Evolutionary conservation across 2,329 filamentous ascomycete genomes (phyloP).

Genomic region (Talaromyces sp.): DNA sequence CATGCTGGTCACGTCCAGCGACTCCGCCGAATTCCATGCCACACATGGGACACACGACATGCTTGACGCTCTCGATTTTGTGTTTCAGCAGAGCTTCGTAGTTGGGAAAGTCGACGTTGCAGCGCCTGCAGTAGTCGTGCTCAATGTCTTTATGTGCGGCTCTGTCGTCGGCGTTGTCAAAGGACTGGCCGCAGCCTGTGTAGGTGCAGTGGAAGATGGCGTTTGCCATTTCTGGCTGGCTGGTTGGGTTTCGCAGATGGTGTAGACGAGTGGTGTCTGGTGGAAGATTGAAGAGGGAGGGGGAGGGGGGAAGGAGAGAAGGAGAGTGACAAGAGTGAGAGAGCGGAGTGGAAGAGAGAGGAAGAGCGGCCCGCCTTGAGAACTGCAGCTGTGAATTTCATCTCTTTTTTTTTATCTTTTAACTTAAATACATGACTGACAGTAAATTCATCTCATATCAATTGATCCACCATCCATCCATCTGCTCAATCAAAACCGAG

Average conservation of each 20-base stretch:
- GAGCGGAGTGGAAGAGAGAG: not conserved
- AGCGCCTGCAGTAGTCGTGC: slow-evolving; percentile 38
- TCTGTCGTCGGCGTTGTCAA: slow-evolving; percentile 43
- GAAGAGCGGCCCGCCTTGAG: not conserved
- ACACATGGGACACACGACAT: slow-evolving; percentile 54
- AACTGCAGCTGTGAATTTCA: not conserved
- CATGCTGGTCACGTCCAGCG: slow-evolving; percentile 48
- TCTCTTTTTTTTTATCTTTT: not conserved
- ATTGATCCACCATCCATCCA: not conserved
- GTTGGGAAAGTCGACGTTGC: slow-evolving; percentile 42
- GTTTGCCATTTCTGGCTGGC: slow-evolving; percentile 10
- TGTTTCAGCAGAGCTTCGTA: slow-evolving; percentile 45
- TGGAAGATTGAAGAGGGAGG: no score
- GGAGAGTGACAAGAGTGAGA: not conserved
- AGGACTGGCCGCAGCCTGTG: slow-evolving; percentile 40
- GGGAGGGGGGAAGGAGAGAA: not conserved
- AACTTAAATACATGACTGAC: not conserved
- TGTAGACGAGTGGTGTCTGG: no score
- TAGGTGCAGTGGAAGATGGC: slow-evolving; percentile 41
- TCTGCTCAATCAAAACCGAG: slow-evolving; percentile 32
- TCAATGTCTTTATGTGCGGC: slow-evolving; percentile 46
- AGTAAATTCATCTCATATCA: not conserved
- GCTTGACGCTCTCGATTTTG: slow-evolving; percentile 42
- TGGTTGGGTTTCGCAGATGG: not conserved
- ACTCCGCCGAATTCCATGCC: slow-evolving; percentile 52